Evolutionary conservation across 2,329 filamentous ascomycete species (phyloP).

Genomic region (Microsporum audouinii): DNA sequence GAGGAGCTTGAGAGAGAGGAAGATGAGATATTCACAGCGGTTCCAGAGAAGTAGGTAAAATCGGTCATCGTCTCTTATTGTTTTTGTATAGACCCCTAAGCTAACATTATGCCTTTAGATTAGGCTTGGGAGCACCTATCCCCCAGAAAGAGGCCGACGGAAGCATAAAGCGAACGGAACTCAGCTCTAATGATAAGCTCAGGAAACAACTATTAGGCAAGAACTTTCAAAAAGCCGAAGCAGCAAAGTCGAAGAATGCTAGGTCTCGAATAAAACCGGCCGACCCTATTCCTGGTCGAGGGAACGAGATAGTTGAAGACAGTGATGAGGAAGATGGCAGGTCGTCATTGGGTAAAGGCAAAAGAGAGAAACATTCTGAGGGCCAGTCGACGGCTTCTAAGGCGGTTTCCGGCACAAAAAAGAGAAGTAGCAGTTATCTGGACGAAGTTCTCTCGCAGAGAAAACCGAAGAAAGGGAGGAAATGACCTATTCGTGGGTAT

Average conservation of each 20-base stretch:
- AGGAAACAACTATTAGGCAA: constrained; percentile 37
- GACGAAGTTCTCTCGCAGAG: constrained; percentile 41
- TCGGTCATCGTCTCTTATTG: background rate
- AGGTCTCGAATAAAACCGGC: background rate
- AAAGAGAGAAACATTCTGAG: constrained; percentile 14
- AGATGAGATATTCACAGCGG: constrained; percentile 42
- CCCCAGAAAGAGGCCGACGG: constrained; percentile 32
- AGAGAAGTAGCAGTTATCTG: constrained; percentile 32
- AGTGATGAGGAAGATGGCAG: constrained; percentile 35
- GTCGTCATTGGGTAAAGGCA: constrained; percentile 27
- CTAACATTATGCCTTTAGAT: constrained; percentile 21
- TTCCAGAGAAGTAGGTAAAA: constrained; percentile 41
- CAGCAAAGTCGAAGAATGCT: background rate
- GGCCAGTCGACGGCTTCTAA: constrained; percentile 9
- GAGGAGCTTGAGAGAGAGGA: constrained; percentile 42
- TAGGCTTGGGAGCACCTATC: constrained; percentile 39
- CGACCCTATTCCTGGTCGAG: background rate
- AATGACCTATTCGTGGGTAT: background rate
- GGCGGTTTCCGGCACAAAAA: background rate
- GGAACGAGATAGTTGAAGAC: constrained; percentile 30
- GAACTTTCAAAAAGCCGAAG: constrained; percentile 26
- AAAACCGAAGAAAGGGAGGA: constrained; percentile 40
- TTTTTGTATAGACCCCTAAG: background rate
- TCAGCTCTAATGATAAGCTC: constrained; percentile 35
- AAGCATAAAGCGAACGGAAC: constrained; percentile 30